phyloP scores from a whole-genome alignment of 2,329 filamentous ascomycete species.

The Scytalidium lignicola region DNA sequence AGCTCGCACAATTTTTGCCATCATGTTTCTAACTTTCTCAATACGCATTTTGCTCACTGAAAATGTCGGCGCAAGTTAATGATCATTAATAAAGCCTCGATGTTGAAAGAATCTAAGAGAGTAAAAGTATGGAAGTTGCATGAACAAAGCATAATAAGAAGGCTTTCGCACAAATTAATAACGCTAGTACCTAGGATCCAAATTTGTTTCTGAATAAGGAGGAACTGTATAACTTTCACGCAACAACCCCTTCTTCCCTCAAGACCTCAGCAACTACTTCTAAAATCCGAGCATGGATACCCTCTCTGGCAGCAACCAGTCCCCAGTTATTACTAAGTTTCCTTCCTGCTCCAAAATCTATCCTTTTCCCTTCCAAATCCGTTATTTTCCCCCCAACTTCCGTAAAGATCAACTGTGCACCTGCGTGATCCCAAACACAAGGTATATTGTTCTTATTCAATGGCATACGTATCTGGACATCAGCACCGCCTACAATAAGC shows the following conservation, averaged over 20 bases:
- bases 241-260: background rate
- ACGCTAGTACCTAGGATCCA: too few relatives aligned
- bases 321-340: constrained; percentile 33
- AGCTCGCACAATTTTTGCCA: too few relatives aligned
- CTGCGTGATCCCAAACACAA: constrained; percentile 49
- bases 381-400: constrained; percentile 46
- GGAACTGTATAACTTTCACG: too few relatives aligned
- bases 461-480: constrained; percentile 44
- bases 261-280: constrained; percentile 2
- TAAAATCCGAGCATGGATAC: constrained; percentile 25
- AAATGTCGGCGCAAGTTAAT: too few relatives aligned
- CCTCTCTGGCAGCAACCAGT: constrained; percentile 34
- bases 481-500: constrained; percentile 42
- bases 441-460: constrained; percentile 25
- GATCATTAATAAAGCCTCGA: too few relatives aligned
- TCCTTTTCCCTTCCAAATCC: constrained; percentile 43
- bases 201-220: too few relatives aligned
- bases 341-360: constrained; percentile 41
- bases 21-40: too few relatives aligned
- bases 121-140: too few relatives aligned
- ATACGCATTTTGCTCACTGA: too few relatives aligned
- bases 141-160: too few relatives aligned
- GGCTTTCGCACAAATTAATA: too few relatives aligned
- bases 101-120: too few relatives aligned
- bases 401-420: constrained; percentile 44